Base-by-base conservation (phyloP, 768 basidiomycete genomes). In the Pisolithus tinctorius region DNA sequence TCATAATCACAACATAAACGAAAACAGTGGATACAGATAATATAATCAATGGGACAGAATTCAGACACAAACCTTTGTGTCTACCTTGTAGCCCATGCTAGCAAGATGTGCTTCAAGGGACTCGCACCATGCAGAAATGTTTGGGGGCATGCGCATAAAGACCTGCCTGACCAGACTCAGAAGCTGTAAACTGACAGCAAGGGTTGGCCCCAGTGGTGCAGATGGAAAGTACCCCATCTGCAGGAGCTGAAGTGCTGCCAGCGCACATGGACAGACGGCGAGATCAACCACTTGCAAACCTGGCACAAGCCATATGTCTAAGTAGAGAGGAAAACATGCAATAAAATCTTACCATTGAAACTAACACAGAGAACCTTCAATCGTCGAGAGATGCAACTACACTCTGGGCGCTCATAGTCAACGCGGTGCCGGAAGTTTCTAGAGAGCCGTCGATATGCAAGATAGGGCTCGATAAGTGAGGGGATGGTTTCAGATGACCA, bases 171-270 rank as follows among this genome's bases (percentile, higher is more conserved):
- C 62, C 1, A 70, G 69, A 31, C 64, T 58, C 11, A 71, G 49
- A 27, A 70, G 55, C 30, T 51, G 53, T n/a, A 71, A 25, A 46
- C 69, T 64, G 0, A 72, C 60, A 7, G 66, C 70, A 3, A 72
- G 52, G 13, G 62, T 60, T 4, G 69, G 70, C 0, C 41, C 48
- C 4, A 60, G 16, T 0, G 69, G 69, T 6, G 66, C 54, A 36
- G 58, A 64, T 13, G 68, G 60, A 45, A 70, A 68, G 17, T 60
- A 52, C 1, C 61, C 64, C 2, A n/a, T 29, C 37, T 44, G 25
- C 2, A 70, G 44, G 6, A 69, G 62, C 44, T 70, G 65, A 9
- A 27, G 23, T 3, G 60, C 49, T 2, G 57, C 58, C 43, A 50
- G 50, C 1, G 4, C 31, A 45, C 52, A 53, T 10, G 31, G 39